Evolutionary conservation across 2,329 filamentous ascomycete species (phyloP), one percentile per base, ranked within the genome.

Genomic region (Microdochium bolleyi): DNA sequence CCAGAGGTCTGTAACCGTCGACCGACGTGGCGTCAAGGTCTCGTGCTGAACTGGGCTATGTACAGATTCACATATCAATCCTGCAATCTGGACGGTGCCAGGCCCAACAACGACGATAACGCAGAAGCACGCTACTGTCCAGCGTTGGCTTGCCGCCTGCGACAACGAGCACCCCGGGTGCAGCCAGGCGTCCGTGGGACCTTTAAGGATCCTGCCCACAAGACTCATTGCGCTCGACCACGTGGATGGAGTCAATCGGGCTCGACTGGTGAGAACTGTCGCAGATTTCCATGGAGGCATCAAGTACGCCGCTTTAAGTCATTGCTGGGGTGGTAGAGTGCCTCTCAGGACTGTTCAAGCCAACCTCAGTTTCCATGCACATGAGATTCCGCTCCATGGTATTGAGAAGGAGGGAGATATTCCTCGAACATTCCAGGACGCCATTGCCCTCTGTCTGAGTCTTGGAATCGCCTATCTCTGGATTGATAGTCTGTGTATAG

Each of bases 401-500:
- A 25, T 27, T 3, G 16, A n/a, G 16, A 50, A 50, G 13, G 22
- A 52, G 7, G 52, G 46, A 22, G 41, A 51, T 13, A 50, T 63
- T 10, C 60, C 61, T 16, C 54, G 53, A 21, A 58, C 55, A 13
- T 61, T 64, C 27, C 60, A 56, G 34, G 62, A 68, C 32, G 62
- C 63, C 5, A 59, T 68, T 46, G 21, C 30, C 2, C 49, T 67
- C 19, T 60, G 61, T 8, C 54, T 56, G 10, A 51, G 53, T 9
- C 58, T 68, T 25, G 51, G 49, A 0, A 49, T 65, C 11, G 24
- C 51, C 1, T 68, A 65, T 52, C 50, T 68, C 3, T 68, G 65
- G 65, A 63, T 67, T 34, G 63, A 67, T 55, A 58, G 59, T 21
- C 53, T 67, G 5, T 67, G 64, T 44, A 67, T 67, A 16, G 51